A percentile compares a stretch with the other conserved stretches of the same genome.
These are phyloP conservation scores for Auxenochlorella protothecoides DNA, from an alignment of 139 green algal species.

Conservation along the genomic window DNA sequence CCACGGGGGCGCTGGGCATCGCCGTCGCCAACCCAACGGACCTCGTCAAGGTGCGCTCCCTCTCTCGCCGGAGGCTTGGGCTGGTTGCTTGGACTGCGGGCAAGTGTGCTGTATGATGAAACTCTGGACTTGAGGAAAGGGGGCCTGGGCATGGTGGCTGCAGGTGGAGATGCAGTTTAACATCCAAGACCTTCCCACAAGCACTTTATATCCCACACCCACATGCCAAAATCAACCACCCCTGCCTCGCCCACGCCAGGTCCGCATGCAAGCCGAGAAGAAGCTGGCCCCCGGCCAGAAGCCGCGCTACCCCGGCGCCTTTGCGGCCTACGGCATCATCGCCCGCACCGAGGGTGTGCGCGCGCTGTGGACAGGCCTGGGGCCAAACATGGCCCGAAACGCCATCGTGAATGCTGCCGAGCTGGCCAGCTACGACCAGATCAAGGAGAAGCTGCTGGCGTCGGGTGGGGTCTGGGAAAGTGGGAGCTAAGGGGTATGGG, in stretches of 20 bases:
- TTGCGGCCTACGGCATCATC: conserved; percentile 90
- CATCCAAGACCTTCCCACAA: no score
- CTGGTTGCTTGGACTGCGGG: neutral
- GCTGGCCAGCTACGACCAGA: conserved; percentile 92
- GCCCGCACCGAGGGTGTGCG: conserved; percentile 65
- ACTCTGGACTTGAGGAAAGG: no score
- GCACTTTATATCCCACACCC: no score
- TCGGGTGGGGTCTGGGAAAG: neutral
- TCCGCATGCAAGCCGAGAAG: conserved; percentile 89
- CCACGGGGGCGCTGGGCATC: conserved; percentile 84
- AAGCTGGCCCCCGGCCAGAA: conserved; percentile 61
- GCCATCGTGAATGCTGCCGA: conserved; percentile 97
- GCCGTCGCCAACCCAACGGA: conserved; percentile 83
- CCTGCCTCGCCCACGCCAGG: conserved; percentile 38
- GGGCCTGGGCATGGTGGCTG: no score
- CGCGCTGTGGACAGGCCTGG: conserved; percentile 88
- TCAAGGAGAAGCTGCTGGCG: conserved; percentile 61
- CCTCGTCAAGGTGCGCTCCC: conserved; percentile 81
- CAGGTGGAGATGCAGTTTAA: no score
- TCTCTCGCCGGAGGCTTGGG: neutral
- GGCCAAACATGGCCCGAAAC: conserved; percentile 92
- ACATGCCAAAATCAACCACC: no score
- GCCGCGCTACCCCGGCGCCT: conserved; percentile 72
- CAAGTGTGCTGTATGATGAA: no score
- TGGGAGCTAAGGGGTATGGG: neutral